Conservation (phyloP, 306 rosid genomes). For the Cotoneaster glaucophyllus region DNA sequence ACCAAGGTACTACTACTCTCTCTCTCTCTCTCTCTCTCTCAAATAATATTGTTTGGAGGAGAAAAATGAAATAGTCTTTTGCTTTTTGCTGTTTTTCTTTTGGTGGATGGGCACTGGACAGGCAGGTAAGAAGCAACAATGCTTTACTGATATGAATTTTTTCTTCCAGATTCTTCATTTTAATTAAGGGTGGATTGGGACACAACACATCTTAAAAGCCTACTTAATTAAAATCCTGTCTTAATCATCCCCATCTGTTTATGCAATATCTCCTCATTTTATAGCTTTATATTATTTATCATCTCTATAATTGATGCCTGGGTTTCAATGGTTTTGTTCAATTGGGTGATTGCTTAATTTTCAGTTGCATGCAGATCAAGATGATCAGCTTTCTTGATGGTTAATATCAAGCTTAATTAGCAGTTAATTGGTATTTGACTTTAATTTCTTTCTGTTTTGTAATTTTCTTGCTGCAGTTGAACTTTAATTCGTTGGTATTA, state of each 20-base stretch:
- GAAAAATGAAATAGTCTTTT: background rate
- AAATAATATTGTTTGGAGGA: too few species aligned
- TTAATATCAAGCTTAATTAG: slow-evolving; percentile 12
- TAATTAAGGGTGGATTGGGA: background rate
- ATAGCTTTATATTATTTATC: slow-evolving; percentile 17
- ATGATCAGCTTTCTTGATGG: background rate
- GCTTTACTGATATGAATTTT: background rate
- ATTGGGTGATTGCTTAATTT: background rate
- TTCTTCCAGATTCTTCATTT: background rate
- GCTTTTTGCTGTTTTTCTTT: background rate
- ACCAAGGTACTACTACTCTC: background rate
- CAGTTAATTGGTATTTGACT: background rate
- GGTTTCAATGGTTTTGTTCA: background rate
- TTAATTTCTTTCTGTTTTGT: background rate
- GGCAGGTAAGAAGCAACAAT: background rate
- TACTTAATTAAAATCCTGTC: slow-evolving; percentile 2
- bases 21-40: background rate
- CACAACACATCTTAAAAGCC: background rate
- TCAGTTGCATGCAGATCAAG: background rate
- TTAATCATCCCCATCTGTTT: slow-evolving; percentile 28
- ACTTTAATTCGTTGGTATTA: background rate
- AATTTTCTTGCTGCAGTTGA: slow-evolving; percentile 7
- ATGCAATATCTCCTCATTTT: slow-evolving; percentile 23
- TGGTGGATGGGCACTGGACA: background rate
- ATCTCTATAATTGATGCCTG: slow-evolving; percentile 27